Base-by-base conservation (phyloP, 805 yeast species). In the Hanseniaspora vineae region DNA sequence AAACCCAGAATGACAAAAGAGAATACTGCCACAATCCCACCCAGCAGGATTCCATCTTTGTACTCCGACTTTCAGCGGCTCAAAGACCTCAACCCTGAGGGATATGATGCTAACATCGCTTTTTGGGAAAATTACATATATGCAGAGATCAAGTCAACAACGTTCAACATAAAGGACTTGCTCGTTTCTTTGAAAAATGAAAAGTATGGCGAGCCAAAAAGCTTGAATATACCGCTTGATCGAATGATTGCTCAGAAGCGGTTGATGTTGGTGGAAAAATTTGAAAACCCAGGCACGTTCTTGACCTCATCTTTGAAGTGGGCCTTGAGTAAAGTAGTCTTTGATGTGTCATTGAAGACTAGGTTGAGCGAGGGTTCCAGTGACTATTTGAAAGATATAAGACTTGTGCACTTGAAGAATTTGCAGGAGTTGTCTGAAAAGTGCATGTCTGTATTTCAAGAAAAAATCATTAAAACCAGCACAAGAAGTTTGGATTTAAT, bases 31-130 rank as follows among this genome's bases (percentile, higher is more conserved):
- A 6, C n/a, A 11, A 48, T 62, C 15, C 61, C 66, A 19, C 58
- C 51, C 59, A 66, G 71, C 6, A 58, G 73, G 31, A 49, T 68
- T 15, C 58, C 53, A 40, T 69, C 73, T 5, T 57, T 69, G 1
- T 69, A 68, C 50, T 65, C 66, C 2, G 72, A 67, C 50, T 67
- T 67, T 50, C 57, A 66, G 42, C 58, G 57, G 37, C 53, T 67
- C 35, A 55, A 61, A 40, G 67, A 67, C 17, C 52, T 62, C 18
- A 69, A 69, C 50, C 62, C 63, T 11, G 72, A 69, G n/a, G 73
- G 73, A 1, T 69, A 61, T 42, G 60, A 57, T 35, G 72, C 72
- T 9, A 69, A 69, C 48, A 51, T 68, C 42, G 54, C 56, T 19
- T 64, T 67, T 6, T 69, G 73, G 73, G 60, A 55, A 42, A 54